Evolutionary conservation across 2,329 filamentous ascomycete species (phyloP).

Genomic region (Aspergillus candidus): DNA sequence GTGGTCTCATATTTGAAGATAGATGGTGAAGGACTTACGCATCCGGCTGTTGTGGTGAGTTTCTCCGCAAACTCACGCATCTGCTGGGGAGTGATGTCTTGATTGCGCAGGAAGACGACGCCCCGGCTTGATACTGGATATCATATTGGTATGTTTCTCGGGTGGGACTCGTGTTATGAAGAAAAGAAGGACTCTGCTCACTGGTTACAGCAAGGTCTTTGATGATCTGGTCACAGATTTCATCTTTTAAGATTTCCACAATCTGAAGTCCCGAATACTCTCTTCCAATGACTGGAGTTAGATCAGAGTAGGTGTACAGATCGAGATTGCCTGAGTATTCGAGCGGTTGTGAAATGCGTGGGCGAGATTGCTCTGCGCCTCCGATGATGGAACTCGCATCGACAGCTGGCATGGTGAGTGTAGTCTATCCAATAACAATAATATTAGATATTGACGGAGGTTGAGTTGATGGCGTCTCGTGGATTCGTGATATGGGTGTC

Average conservation of each 20-base stretch:
- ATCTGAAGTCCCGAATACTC: constrained; percentile 36
- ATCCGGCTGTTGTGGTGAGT: constrained; percentile 41
- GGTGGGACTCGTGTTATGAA: constrained; percentile 22
- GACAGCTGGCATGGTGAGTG: constrained; percentile 13
- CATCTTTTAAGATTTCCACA: constrained; percentile 51
- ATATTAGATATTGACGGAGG: no score
- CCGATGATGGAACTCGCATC: constrained; percentile 14
- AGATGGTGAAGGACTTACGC: constrained; percentile 22
- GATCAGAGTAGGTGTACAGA: constrained; percentile 34
- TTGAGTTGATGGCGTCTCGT: no score
- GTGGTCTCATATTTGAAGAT: no score
- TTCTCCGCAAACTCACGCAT: constrained; percentile 51
- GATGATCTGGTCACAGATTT: constrained; percentile 57
- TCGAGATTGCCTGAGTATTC: constrained; percentile 35
- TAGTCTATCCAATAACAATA: not conserved
- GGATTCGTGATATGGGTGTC: no score
- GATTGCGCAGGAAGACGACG: constrained; percentile 65
- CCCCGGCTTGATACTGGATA: constrained; percentile 57
- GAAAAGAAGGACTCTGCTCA: constrained; percentile 32
- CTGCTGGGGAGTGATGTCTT: constrained; percentile 55
- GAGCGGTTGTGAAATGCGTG: constrained; percentile 27
- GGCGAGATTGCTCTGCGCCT: constrained; percentile 18
- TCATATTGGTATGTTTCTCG: not conserved
- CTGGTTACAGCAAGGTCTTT: constrained; percentile 62
- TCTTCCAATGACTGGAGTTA: constrained; percentile 37